Conservation (phyloP, 2,329 filamentous ascomycete species). For the Alternaria sp. region DNA sequence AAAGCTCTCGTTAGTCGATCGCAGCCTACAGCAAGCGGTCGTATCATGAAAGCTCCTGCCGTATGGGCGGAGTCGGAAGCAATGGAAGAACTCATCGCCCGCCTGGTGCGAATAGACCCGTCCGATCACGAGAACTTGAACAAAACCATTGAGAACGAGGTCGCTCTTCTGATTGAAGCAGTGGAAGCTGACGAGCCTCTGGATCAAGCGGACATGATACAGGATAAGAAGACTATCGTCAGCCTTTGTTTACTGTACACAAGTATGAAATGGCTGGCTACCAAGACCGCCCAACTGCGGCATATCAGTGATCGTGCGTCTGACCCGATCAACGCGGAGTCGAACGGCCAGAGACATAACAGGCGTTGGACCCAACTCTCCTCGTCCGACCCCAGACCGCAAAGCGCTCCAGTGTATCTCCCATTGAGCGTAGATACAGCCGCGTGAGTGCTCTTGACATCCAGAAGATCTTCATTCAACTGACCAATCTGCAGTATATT, state of each 20-base stretch:
- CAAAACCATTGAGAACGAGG: constrained; percentile 56
- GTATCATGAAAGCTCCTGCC: constrained; percentile 77
- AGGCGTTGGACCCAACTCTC: constrained; percentile 85
- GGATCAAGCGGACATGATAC: constrained; percentile 82
- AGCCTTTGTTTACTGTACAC: constrained; percentile 90
- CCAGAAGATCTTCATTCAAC: constrained; percentile 10
- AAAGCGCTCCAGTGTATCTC: constrained; percentile 77
- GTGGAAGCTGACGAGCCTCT: constrained; percentile 67
- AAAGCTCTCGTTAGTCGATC: constrained; percentile 78
- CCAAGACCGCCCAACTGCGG: constrained; percentile 80
- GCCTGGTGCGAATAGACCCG: constrained; percentile 39
- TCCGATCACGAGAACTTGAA: constrained; percentile 29
- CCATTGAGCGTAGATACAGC: constrained; percentile 88
- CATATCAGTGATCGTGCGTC: constrained; percentile 79
- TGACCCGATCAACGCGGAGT: constrained; percentile 64
- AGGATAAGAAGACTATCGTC: constrained; percentile 84
- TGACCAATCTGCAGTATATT: constrained; percentile 67
- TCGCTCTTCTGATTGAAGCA: constrained; percentile 61
- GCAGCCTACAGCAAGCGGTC: constrained; percentile 63
- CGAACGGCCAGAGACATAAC: constrained; percentile 61
- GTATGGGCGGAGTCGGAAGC: constrained; percentile 73
- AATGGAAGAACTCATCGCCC: constrained; percentile 68
- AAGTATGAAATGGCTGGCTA: constrained; percentile 96
- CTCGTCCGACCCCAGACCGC: constrained; percentile 54
- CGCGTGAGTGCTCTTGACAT: constrained; percentile 61